Conservation (phyloP, 2,329 filamentous ascomycete genomes). For the Monascus ruber region DNA sequence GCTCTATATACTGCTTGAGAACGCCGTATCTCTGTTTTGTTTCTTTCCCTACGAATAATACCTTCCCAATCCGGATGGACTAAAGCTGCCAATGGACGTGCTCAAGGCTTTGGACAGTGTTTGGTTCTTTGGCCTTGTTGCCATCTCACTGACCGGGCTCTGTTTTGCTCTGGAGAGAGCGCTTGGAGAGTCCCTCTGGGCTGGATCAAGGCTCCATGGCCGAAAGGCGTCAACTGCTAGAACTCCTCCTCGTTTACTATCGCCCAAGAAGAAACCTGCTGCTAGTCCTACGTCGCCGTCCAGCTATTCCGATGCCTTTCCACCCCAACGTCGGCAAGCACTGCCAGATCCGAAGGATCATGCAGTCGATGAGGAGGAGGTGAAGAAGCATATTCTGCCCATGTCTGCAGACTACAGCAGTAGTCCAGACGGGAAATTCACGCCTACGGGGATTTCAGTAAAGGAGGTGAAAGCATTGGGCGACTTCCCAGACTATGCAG, state of each 20-base stretch:
- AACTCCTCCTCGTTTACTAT: conserved; percentile 44
- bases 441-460: conserved; percentile 58
- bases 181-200: conserved; percentile 30
- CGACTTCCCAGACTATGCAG: conserved; percentile 68
- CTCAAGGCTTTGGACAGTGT: conserved; percentile 6
- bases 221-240: conserved; percentile 36
- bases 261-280: conserved; percentile 35
- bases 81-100: conserved; percentile 8
- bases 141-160: conserved; percentile 12
- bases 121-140: conserved; percentile 13
- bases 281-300: conserved; percentile 15
- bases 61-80: too few species aligned
- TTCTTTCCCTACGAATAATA: too few species aligned
- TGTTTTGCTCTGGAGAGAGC: conserved; percentile 17
- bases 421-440: conserved; percentile 36
- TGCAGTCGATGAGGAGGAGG: conserved; percentile 18
- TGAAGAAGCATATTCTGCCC: conserved; percentile 26
- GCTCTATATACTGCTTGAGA: conserved; percentile 12
- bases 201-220: conserved; percentile 27
- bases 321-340: conserved; percentile 40
- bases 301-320: conserved; percentile 39
- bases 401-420: conserved; percentile 30
- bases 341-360: conserved; percentile 23
- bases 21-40: too few species aligned
- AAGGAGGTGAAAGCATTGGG: conserved; percentile 59